Evolutionary conservation across 2,329 filamentous ascomycete species (phyloP), one percentile per base, ranked within the genome.

Genomic region (Apiospora aurea): DNA sequence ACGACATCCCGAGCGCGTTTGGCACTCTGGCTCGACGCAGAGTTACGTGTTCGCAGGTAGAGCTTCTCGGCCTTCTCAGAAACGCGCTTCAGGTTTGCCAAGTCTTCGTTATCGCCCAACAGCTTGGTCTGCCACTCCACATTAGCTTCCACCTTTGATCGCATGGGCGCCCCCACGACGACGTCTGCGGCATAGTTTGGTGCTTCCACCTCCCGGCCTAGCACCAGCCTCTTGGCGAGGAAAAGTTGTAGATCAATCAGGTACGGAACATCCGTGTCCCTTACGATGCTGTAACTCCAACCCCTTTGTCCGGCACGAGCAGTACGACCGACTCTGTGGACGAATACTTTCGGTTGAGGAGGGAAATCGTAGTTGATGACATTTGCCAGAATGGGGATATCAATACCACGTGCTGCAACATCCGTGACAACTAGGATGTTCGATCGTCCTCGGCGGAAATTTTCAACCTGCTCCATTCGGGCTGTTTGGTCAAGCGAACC

Each of bases 341-440:
- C 93, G 78, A 97, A 99, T 57, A 99, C 91, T 83, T 99, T 99
- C 26, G 96, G 94, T 78, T 98, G 96, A 1, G 96, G 93, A 3
- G 96, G 96, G 75, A 99, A 99, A 79, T 98, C 96, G 82, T 97
- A 99, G 85, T 99, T 98, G 85, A 99, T 96, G 72, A 99, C 96
- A 80, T 99, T 98, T 71, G 94, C 95, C 47, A 99, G 87, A 67
- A 98, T 89, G 0, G 96, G 96, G 76, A 99, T 97, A 90, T 99
- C 96, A 74, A 99, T 97, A 90, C 96, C 96, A 86, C 96, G 90
- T 29, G 96, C 96, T 18, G 96, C 96, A 70, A 99, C 95, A 80
- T 99, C 96, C 0, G 96, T 99, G 64, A 98, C 96, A 2, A 99
- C 95, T 11, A 99, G 85, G 67, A 99, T 95, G 76, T 97, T 96